Evolutionary conservation across 768 basidiomycete species (phyloP).

Genomic region (Amanita jacksonii): DNA sequence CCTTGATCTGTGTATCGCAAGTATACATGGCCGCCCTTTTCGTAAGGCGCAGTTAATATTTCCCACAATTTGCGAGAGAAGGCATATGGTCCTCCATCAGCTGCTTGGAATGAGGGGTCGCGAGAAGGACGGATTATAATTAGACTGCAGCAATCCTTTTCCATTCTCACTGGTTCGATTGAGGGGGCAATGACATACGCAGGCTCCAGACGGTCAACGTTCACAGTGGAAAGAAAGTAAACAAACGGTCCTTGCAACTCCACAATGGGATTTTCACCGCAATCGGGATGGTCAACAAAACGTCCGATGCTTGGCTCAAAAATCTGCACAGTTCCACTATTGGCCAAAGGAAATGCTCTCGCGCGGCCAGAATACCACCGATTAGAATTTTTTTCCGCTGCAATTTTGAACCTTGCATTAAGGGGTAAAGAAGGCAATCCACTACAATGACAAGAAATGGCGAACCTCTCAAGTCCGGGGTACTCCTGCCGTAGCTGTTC

Average conservation of each 20-base stretch:
- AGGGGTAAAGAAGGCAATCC: background rate
- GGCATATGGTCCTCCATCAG: constrained; percentile 31
- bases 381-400: constrained; percentile 65
- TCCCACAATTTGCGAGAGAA: constrained; percentile 48
- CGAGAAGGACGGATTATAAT: constrained; percentile 66
- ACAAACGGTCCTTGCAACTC: constrained; percentile 68
- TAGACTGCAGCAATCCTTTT: constrained; percentile 52
- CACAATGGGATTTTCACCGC: constrained; percentile 25
- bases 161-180: constrained; percentile 33
- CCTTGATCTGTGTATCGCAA: constrained; percentile 44
- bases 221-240: constrained; percentile 78
- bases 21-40: constrained; percentile 61
- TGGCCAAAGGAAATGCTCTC: constrained; percentile 41
- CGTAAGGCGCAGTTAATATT: constrained; percentile 63
- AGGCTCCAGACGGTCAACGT: constrained; percentile 82
- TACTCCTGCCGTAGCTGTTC: constrained; percentile 59
- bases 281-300: constrained; percentile 36
- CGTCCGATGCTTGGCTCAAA: constrained; percentile 45
- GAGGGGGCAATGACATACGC: constrained; percentile 71
- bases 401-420: constrained; percentile 64
- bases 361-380: constrained; percentile 61
- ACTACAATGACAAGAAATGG: background rate
- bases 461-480: constrained; percentile 59
- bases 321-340: constrained; percentile 35
- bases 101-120: constrained; percentile 36